Evolutionary conservation across 805 yeast genomes (phyloP).

Genomic region (Brettanomyces bruxellensis): DNA sequence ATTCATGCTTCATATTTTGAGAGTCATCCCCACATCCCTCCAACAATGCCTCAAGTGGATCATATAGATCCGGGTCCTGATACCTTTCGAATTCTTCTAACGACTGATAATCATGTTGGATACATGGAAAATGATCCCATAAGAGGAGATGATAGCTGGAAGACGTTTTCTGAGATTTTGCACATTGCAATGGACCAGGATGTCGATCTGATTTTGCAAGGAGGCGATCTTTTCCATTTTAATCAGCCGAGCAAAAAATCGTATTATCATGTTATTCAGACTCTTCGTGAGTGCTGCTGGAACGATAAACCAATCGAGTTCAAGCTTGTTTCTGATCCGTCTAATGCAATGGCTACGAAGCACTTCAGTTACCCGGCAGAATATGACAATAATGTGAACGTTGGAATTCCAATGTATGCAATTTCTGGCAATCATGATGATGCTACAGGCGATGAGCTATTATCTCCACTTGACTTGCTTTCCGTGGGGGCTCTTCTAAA

Average conservation of each 20-base stretch:
- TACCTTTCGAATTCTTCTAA: conserved; percentile 68
- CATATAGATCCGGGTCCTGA: conserved; percentile 43
- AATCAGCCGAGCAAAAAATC: conserved; percentile 86
- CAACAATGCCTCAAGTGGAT: conserved; percentile 30
- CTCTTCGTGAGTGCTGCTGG: conserved; percentile 63
- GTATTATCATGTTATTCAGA: conserved; percentile 69
- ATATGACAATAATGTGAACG: conserved; percentile 84
- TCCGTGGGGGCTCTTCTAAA: conserved; percentile 77
- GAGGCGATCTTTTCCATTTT: conserved; percentile 88
- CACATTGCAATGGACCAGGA: conserved; percentile 56
- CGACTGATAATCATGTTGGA: conserved; percentile 97
- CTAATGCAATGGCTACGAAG: conserved; percentile 43
- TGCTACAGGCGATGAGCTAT: conserved; percentile 75
- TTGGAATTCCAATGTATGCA: conserved; percentile 83
- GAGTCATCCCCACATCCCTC: too few relatives aligned
- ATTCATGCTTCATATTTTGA: too few relatives aligned
- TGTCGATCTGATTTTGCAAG: conserved; percentile 84
- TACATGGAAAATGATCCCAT: conserved; percentile 84
- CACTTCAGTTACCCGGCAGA: conserved; percentile 71
- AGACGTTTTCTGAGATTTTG: conserved; percentile 78
- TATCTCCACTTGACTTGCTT: conserved; percentile 81
- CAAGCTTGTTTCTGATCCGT: conserved; percentile 75
- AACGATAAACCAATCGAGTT: conserved; percentile 85
- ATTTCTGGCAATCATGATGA: conserved; percentile 97
- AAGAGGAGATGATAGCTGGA: conserved; percentile 84